These are phyloP conservation scores for Lepidium aucheri DNA, from an alignment of 345 rosid genomes.

Conservation along the genomic window DNA sequence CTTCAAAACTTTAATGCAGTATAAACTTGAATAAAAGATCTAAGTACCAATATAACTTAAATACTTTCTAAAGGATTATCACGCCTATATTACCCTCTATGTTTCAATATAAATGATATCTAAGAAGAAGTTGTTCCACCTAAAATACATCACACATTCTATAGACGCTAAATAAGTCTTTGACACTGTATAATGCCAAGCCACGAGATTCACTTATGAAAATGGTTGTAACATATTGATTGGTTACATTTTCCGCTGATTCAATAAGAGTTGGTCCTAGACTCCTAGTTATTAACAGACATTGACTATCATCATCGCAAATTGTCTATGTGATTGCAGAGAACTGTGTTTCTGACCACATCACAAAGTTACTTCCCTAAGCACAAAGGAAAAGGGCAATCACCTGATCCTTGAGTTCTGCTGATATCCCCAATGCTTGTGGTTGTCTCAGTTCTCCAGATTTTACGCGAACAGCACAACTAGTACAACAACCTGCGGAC, in stretches of 20 bases:
- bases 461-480: slow-evolving; percentile 91
- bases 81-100: not conserved
- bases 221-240: too few species aligned
- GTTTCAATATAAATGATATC: not conserved
- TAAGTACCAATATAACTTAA: not conserved
- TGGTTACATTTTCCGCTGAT: too few species aligned
- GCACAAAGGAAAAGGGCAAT: slow-evolving; percentile 3
- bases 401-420: slow-evolving; percentile 81
- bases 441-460: slow-evolving; percentile 86
- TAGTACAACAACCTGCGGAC: slow-evolving; percentile 86
- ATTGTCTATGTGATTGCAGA: not conserved
- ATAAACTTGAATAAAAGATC: not conserved
- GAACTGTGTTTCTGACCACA: not conserved
- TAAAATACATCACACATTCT: not conserved
- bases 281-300: too few species aligned
- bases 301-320: not conserved
- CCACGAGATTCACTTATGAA: not conserved
- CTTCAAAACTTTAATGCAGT: too few species aligned
- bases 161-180: not conserved
- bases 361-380: not conserved
- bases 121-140: not conserved
- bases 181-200: not conserved
- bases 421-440: slow-evolving; percentile 92
- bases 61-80: not conserved
- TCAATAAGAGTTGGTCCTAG: too few species aligned